Evolutionary conservation across 2,329 filamentous ascomycete genomes (phyloP).

Genomic region (Byssothecium circinans): DNA sequence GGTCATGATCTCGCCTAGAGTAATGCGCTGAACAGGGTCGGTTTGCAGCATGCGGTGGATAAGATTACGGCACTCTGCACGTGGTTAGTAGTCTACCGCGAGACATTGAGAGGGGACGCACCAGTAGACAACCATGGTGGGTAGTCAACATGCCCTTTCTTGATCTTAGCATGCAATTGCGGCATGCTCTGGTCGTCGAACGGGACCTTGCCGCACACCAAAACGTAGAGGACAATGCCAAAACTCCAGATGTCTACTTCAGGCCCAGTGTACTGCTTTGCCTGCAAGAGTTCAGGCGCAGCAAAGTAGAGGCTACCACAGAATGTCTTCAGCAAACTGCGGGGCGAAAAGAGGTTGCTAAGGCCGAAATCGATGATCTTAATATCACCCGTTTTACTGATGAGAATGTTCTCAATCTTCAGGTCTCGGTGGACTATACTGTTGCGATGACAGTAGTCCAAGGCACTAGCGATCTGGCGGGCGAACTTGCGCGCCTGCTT

Average conservation of each 20-base stretch:
- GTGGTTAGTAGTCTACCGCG: slow-evolving; percentile 6
- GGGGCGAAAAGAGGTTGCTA: slow-evolving; percentile 91
- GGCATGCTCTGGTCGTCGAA: slow-evolving; percentile 99
- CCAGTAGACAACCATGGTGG: slow-evolving; percentile 88
- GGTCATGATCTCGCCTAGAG: slow-evolving; percentile 85
- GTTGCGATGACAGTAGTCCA: slow-evolving; percentile 97
- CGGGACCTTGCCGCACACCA: slow-evolving; percentile 96
- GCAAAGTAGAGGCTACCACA: slow-evolving; percentile 98
- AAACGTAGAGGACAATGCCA: slow-evolving; percentile 93
- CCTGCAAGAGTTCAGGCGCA: slow-evolving; percentile 90
- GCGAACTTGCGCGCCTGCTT: slow-evolving; percentile 98
- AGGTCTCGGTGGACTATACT: slow-evolving; percentile 96
- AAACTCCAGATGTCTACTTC: slow-evolving; percentile 99
- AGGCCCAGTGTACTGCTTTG: slow-evolving; percentile 89
- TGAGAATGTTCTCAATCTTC: slow-evolving; percentile 99
- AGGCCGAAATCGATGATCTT: slow-evolving; percentile 99
- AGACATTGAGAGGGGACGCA: slow-evolving; percentile 49
- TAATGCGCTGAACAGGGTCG: slow-evolving; percentile 83
- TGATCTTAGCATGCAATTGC: slow-evolving; percentile 96
- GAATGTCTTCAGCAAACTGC: slow-evolving; percentile 87
- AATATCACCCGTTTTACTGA: slow-evolving; percentile 98
- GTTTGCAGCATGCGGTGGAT: slow-evolving; percentile 96
- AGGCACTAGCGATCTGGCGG: slow-evolving; percentile 90
- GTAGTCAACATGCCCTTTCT: slow-evolving; percentile 94
- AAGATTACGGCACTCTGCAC: slow-evolving; percentile 83